Evolutionary conservation across 108 stramenopile genomes (phyloP).

Genomic region (Chaetoceros tenuissimus): DNA sequence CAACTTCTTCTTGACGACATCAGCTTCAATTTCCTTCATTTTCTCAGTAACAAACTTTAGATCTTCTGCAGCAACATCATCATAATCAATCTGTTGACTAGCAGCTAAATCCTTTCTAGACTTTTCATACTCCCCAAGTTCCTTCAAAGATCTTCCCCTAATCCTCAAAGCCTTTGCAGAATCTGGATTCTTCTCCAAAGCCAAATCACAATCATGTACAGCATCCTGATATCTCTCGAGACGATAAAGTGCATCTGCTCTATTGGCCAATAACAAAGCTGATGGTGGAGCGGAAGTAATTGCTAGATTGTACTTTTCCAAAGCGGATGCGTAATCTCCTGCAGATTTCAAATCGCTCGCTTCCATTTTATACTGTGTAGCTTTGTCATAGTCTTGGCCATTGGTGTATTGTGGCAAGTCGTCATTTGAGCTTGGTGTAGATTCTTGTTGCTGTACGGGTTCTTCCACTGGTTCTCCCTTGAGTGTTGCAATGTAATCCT

Average conservation of each 20-base stretch:
- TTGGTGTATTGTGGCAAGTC: slow-evolving; percentile 46
- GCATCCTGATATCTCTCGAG: slow-evolving; percentile 52
- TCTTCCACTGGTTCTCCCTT: neutral
- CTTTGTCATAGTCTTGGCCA: slow-evolving; percentile 61
- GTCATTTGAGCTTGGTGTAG: slow-evolving; percentile 11
- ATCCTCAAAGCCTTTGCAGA: slow-evolving; percentile 73
- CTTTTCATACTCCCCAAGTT: slow-evolving; percentile 41
- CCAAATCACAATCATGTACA: slow-evolving; percentile 64
- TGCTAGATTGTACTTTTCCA: slow-evolving; percentile 64
- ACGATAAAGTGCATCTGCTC: slow-evolving; percentile 61
- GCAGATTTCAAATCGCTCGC: slow-evolving; percentile 53
- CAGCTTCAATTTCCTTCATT: slow-evolving; percentile 20
- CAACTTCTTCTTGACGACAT: slow-evolving; percentile 54
- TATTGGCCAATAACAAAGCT: slow-evolving; percentile 72
- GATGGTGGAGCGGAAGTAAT: slow-evolving; percentile 65
- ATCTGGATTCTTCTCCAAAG: slow-evolving; percentile 75
- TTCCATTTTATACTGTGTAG: slow-evolving; percentile 46
- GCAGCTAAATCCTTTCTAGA: slow-evolving; percentile 45
- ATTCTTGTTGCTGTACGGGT: slow-evolving; percentile 6
- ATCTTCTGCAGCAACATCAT: slow-evolving; percentile 65
- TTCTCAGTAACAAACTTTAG: slow-evolving; percentile 66
- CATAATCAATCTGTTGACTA: slow-evolving; percentile 83
- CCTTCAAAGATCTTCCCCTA: slow-evolving; percentile 46
- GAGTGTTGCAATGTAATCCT: neutral
- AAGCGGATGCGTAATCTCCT: slow-evolving; percentile 46